phyloP scores from a whole-genome alignment of 1,284 basidiomycete genomes.

The Porphyrellus sp. region DNA sequence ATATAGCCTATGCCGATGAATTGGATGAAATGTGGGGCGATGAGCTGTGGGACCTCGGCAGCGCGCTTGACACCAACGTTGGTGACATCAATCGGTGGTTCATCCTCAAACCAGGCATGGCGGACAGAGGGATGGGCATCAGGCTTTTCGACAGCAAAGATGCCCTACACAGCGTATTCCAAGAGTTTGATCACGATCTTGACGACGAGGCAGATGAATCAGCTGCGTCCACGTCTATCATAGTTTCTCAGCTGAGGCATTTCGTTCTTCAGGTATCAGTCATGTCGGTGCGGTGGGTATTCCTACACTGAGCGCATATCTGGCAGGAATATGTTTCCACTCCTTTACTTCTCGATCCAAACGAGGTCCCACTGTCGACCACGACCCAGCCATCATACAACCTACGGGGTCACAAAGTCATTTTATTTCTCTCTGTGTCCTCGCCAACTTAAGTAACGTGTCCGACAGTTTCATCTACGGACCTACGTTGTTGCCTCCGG shows the following conservation, averaged over 20 bases:
- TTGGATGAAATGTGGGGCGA: constrained; percentile 92
- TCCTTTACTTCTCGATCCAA: constrained; percentile 78
- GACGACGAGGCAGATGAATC: constrained; percentile 36
- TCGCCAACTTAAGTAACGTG: constrained; percentile 12
- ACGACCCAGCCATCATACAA: constrained; percentile 22
- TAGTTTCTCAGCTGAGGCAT: constrained; percentile 87
- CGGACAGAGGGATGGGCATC: constrained; percentile 94
- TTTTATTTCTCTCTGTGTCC: constrained; percentile 20
- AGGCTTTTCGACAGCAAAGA: constrained; percentile 83
- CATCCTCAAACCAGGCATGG: constrained; percentile 97
- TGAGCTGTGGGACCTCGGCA: constrained; percentile 86
- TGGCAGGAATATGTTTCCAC: constrained; percentile 83
- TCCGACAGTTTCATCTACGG: constrained; percentile 83
- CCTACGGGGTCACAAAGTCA: constrained; percentile 65
- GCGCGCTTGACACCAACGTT: constrained; percentile 48
- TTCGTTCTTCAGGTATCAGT: constrained; percentile 88
- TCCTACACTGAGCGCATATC: constrained; percentile 9
- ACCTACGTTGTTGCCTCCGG: constrained; percentile 89
- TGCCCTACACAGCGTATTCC: constrained; percentile 75
- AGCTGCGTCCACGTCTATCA: constrained; percentile 53
- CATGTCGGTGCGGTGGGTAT: constrained; percentile 1
- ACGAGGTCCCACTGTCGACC: constrained; percentile 38
- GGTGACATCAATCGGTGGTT: constrained; percentile 62
- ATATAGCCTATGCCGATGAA: constrained; percentile 91
- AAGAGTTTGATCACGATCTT: constrained; percentile 73